These are phyloP conservation scores for Pelagophyceae sp. DNA, from an alignment of 352 stramenopile species.

Conservation along the genomic window DNA sequence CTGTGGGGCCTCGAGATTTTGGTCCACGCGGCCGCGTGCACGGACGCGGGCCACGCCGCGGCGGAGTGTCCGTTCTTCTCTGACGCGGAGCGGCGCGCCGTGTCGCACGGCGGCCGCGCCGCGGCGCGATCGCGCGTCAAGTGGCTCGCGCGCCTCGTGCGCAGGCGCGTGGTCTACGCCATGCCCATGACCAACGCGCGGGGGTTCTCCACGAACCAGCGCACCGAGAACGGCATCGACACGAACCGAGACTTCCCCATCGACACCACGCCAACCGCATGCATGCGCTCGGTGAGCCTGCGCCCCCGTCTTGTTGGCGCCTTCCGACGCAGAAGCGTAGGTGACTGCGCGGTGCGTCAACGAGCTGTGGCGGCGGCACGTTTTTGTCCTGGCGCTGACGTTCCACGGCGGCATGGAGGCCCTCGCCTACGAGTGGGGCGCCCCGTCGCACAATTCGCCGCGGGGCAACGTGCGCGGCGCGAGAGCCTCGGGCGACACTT, in stretches of 20 bases:
- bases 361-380: constrained; percentile 87
- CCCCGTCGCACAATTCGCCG: constrained; percentile 59
- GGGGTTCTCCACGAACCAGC: constrained; percentile 69
- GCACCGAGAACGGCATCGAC: constrained; percentile 76
- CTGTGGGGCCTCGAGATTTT: constrained; percentile 74
- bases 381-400: constrained; percentile 92
- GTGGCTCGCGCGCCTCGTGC: constrained; percentile 24
- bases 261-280: constrained; percentile 64
- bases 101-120: not conserved
- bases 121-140: not conserved
- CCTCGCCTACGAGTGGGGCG: constrained; percentile 95
- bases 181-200: constrained; percentile 86
- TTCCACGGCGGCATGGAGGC: constrained; percentile 95
- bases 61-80: not conserved
- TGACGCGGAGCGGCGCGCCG: not conserved
- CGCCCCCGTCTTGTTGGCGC: too few relatives aligned
- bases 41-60: not conserved
- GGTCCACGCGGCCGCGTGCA: constrained; percentile 52
- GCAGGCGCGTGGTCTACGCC: constrained; percentile 52
- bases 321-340: too few relatives aligned
- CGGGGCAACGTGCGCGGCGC: constrained; percentile 44
- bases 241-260: constrained; percentile 98
- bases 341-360: constrained; percentile 87
- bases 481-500: constrained; percentile 35
- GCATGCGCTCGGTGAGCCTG: constrained; percentile 93